Percentiles rank a stretch among this genome's conserved stretches.
Evolutionary conservation across 495 filamentous ascomycete genomes (phyloP).

Genomic region (Margaritispora aquatica): DNA sequence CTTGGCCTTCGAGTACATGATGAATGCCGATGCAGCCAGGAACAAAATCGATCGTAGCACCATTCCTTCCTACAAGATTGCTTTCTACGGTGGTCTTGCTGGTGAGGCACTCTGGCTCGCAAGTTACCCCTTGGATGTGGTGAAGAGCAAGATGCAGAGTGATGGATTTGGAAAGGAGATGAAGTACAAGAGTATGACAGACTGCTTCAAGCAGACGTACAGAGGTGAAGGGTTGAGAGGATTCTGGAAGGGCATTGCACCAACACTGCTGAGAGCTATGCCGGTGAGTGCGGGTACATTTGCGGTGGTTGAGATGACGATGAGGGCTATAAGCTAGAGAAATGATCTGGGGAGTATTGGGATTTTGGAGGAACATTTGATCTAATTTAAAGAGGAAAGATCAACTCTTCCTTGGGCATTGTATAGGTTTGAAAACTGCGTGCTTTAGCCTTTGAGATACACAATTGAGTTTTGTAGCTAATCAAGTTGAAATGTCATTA

Average conservation of each 20-base stretch:
- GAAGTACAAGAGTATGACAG: constrained; percentile 75
- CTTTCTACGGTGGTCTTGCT: constrained; percentile 85
- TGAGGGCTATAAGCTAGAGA: constrained; percentile 45
- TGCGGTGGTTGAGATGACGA: constrained; percentile 68
- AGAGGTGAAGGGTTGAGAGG: constrained; percentile 68
- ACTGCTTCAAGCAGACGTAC: constrained; percentile 85
- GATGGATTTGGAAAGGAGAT: constrained; percentile 68
- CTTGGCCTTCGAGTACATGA: constrained; percentile 87
- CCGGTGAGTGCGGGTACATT: constrained; percentile 96
- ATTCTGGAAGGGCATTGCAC: constrained; percentile 94
- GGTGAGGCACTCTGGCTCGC: constrained; percentile 90
- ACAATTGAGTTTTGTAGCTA: too few species aligned
- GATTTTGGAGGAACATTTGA: not conserved
- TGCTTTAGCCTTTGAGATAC: too few species aligned
- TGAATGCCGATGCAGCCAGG: constrained; percentile 78
- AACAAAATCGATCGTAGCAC: constrained; percentile 69
- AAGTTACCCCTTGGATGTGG: constrained; percentile 91
- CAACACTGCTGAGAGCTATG: constrained; percentile 94
- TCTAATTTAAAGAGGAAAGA: not conserved
- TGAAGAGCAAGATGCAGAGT: constrained; percentile 99
- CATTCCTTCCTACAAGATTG: constrained; percentile 77
- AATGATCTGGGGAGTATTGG: not conserved
- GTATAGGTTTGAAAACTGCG: not conserved
- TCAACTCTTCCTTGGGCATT: not conserved
- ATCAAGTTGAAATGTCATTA: too few species aligned